Evolutionary conservation across 73 alveolate genomes (phyloP).

Genomic region (Paramecium primaurelia): DNA sequence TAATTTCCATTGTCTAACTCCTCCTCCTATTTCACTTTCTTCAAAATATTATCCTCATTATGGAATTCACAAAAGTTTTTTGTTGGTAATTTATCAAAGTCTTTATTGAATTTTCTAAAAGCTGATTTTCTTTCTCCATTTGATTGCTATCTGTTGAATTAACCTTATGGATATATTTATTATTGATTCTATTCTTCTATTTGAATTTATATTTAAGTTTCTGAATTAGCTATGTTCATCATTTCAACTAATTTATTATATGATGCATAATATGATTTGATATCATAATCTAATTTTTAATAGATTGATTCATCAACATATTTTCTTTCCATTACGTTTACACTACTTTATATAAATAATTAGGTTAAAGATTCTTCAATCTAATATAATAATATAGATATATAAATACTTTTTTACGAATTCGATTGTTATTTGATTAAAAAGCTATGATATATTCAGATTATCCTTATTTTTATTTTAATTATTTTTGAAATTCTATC

Average conservation of each 20-base stretch:
- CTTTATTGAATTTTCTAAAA: not conserved
- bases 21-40: not conserved
- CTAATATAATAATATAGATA: not conserved
- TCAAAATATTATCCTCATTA: not conserved
- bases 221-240: not conserved
- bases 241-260: not conserved
- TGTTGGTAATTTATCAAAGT: conserved; percentile 1
- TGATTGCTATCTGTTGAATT: not conserved
- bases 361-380: conserved; percentile 34
- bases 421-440: not conserved
- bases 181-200: not conserved
- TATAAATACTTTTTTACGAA: not conserved
- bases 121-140: not conserved
- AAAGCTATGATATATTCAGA: not conserved
- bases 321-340: not conserved
- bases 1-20: not conserved
- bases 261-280: not conserved
- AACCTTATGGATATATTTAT: not conserved
- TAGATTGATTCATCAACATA: not conserved
- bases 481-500: not conserved
- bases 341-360: not conserved
- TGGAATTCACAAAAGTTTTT: not conserved
- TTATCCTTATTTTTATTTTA: not conserved
- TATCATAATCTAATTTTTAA: not conserved
- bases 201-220: not conserved